A percentile compares a stretch with the other conserved stretches of the same genome.
These are phyloP conservation scores for Blastobotrys capitulatus DNA, from an alignment of 1,139 yeast genomes.

Conservation along the genomic window DNA sequence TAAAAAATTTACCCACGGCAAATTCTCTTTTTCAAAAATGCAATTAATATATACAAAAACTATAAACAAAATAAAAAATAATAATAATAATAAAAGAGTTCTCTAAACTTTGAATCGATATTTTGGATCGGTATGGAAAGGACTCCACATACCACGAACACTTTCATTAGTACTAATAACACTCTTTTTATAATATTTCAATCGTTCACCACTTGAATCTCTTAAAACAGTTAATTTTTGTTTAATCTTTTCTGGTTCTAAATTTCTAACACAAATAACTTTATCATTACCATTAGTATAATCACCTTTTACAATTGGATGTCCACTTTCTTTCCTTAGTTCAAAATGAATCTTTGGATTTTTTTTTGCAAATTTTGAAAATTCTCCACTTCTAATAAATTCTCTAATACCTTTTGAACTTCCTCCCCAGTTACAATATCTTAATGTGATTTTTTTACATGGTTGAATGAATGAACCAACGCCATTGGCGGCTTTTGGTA, in stretches of 20 bases:
- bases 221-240: slow-evolving; percentile 50
- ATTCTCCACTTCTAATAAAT: slow-evolving; percentile 29
- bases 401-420: slow-evolving; percentile 67
- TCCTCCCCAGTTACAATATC: slow-evolving; percentile 94
- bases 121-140: slow-evolving; percentile 72
- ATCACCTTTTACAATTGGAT: slow-evolving; percentile 70
- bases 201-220: slow-evolving; percentile 54
- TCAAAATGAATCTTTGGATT: slow-evolving; percentile 70
- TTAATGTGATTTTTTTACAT: slow-evolving; percentile 65
- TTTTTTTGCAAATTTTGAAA: slow-evolving; percentile 47
- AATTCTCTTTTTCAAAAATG: too few species aligned
- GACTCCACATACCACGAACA: slow-evolving; percentile 98
- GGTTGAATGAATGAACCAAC: slow-evolving; percentile 72
- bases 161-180: slow-evolving; percentile 77
- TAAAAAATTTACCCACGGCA: too few species aligned
- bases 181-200: slow-evolving; percentile 60
- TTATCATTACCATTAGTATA: slow-evolving; percentile 46
- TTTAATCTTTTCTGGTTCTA: slow-evolving; percentile 47
- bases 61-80: not conserved
- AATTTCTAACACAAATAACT: slow-evolving; percentile 58
- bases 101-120: slow-evolving; percentile 47
- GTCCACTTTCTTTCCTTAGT: slow-evolving; percentile 67
- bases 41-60: not conserved
- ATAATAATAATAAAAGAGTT: too few species aligned
- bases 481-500: slow-evolving; percentile 57